Conservation (phyloP, 306 rosid genomes). For the Medicago lupulina region DNA sequence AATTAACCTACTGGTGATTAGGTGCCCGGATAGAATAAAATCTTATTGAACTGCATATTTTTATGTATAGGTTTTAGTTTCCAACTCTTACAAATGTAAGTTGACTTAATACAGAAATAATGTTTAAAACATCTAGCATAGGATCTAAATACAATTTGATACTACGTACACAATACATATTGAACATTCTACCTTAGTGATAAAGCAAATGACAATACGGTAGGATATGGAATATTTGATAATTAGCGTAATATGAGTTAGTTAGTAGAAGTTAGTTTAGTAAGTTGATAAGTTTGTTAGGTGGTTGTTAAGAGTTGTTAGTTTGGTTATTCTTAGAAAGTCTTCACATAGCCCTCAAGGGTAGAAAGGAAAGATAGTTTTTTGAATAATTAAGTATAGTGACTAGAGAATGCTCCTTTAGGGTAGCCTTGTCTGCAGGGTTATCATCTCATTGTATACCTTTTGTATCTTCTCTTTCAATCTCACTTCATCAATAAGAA, state of each 20-base stretch:
- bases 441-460: too few species aligned
- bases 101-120: background rate
- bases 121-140: background rate
- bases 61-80: background rate
- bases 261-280: background rate
- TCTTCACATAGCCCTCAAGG: background rate
- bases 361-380: background rate
- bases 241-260: background rate
- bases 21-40: constrained; percentile 1
- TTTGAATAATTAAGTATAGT: background rate
- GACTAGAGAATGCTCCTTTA: background rate
- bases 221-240: too few species aligned
- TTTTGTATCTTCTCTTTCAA: too few species aligned
- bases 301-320: background rate
- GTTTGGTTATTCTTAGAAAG: background rate
- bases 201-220: background rate
- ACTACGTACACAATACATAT: background rate
- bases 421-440: too few species aligned
- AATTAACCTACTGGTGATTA: constrained; percentile 18
- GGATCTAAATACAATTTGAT: background rate
- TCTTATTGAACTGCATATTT: background rate
- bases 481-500: too few species aligned
- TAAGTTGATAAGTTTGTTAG: background rate
- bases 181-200: background rate
- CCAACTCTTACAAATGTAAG: background rate